A percentile compares a stretch with the other conserved stretches of the same genome.
Conservation (phyloP, 2,329 filamentous ascomycete species). For the Pseudogymnoascus sp. region DNA sequence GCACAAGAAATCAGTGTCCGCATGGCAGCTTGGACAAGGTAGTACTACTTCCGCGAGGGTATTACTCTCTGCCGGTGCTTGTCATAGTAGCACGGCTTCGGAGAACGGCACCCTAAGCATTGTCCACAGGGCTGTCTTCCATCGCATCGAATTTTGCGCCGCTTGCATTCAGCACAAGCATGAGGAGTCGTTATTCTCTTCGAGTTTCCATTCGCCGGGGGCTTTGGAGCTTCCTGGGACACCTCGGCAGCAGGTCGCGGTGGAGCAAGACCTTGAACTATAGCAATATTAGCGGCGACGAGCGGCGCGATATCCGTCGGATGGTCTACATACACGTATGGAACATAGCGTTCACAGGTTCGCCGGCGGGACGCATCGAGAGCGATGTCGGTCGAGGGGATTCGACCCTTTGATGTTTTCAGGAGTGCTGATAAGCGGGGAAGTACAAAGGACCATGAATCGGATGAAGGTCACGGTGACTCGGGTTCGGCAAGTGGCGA, state of each 20-base stretch:
- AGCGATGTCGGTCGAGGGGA: slow-evolving; percentile 9
- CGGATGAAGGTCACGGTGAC: background rate
- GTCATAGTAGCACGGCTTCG: slow-evolving; percentile 72
- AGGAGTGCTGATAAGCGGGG: background rate
- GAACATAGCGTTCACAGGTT: slow-evolving; percentile 22
- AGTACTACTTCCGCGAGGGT: slow-evolving; percentile 63
- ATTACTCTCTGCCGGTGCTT: slow-evolving; percentile 72
- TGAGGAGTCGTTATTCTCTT: slow-evolving; percentile 52
- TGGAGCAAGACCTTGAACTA: slow-evolving; percentile 28
- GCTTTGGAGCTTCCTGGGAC: slow-evolving; percentile 23
- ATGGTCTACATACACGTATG: slow-evolving; percentile 26
- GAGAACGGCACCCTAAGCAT: slow-evolving; percentile 73
- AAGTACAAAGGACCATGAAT: background rate
- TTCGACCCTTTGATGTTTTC: background rate
- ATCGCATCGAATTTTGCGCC: slow-evolving; percentile 78
- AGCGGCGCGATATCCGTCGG: background rate
- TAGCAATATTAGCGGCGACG: background rate
- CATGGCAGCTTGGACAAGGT: background rate
- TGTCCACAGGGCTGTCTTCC: slow-evolving; percentile 76
- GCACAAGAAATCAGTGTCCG: background rate
- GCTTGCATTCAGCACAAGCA: slow-evolving; percentile 70
- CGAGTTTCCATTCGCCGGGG: slow-evolving; percentile 31
- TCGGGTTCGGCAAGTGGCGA: background rate
- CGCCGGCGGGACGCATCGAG: slow-evolving; percentile 23
- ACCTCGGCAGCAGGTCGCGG: slow-evolving; percentile 22